Conservation (phyloP, 345 rosid genomes). For the Citrus mangshanensis region DNA sequence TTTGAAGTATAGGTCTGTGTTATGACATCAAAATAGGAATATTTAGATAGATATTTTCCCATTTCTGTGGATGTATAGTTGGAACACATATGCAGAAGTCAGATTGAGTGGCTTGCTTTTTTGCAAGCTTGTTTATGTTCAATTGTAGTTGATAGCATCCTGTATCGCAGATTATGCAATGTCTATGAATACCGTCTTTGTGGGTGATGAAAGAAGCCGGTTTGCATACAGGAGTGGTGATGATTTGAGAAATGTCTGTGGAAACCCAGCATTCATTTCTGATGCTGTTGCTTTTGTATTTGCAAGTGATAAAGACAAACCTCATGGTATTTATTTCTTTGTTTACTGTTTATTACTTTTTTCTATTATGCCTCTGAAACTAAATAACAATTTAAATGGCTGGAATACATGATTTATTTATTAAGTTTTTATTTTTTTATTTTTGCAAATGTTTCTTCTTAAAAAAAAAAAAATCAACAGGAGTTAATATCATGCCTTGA, state of each 20-base stretch:
- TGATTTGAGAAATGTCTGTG: slow-evolving; percentile 22
- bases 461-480: not conserved
- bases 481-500: not conserved
- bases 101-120: not conserved
- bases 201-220: slow-evolving; percentile 57
- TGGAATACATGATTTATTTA: not conserved
- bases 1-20: not conserved
- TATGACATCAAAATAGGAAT: not conserved
- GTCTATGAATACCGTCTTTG: slow-evolving; percentile 64
- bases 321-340: slow-evolving; percentile 41
- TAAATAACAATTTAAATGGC: slow-evolving; percentile 1
- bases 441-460: not conserved
- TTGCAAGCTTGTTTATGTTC: slow-evolving; percentile 4
- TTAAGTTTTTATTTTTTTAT: too few relatives aligned
- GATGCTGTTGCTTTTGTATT: slow-evolving; percentile 63
- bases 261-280: not conserved
- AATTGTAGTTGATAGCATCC: slow-evolving; percentile 14
- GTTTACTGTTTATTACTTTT: not conserved
- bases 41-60: not conserved
- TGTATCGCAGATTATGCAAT: slow-evolving; percentile 57
- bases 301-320: slow-evolving; percentile 61
- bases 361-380: slow-evolving; percentile 2
- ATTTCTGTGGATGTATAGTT: not conserved
- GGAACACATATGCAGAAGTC: not conserved
- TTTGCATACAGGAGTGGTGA: slow-evolving; percentile 38